A percentile compares a stretch with the other conserved stretches of the same genome.
phyloP scores from a whole-genome alignment of 352 stramenopile genomes.

The Blastocystis sp. region DNA sequence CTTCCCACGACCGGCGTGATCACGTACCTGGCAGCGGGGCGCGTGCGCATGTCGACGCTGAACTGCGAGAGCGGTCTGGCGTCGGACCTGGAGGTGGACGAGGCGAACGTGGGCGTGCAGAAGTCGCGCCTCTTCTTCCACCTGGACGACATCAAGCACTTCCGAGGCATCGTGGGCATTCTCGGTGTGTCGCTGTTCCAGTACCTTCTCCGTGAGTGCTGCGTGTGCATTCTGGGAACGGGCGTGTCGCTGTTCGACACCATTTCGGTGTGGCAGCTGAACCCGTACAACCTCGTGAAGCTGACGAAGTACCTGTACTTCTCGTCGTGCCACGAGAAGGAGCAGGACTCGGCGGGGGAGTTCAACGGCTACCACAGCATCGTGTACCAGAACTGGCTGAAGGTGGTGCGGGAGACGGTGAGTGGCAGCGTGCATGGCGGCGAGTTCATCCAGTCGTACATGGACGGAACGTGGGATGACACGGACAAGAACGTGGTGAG shows the following conservation, averaged over 20 bases:
- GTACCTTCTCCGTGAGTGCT: not conserved
- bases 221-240: not conserved
- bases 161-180: conserved; percentile 35
- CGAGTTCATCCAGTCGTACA: conserved; percentile 29
- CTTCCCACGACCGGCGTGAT: conserved; percentile 41
- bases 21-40: not conserved
- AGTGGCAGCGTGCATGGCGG: not conserved
- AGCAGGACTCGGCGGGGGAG: not conserved
- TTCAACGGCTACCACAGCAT: not conserved
- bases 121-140: conserved; percentile 44
- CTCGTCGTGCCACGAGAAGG: not conserved
- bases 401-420: not conserved
- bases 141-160: conserved; percentile 25
- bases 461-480: conserved; percentile 45
- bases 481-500: conserved; percentile 48
- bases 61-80: conserved; percentile 23
- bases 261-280: conserved; percentile 18
- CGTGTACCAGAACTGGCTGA: not conserved
- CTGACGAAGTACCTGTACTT: conserved; percentile 33
- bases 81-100: not conserved
- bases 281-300: conserved; percentile 24
- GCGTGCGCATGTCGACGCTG: conserved; percentile 15
- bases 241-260: not conserved
- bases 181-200: conserved; percentile 11
- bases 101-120: conserved; percentile 20